Base-by-base conservation (phyloP, 1,284 basidiomycete genomes). In the Cerioporus squamosus region DNA sequence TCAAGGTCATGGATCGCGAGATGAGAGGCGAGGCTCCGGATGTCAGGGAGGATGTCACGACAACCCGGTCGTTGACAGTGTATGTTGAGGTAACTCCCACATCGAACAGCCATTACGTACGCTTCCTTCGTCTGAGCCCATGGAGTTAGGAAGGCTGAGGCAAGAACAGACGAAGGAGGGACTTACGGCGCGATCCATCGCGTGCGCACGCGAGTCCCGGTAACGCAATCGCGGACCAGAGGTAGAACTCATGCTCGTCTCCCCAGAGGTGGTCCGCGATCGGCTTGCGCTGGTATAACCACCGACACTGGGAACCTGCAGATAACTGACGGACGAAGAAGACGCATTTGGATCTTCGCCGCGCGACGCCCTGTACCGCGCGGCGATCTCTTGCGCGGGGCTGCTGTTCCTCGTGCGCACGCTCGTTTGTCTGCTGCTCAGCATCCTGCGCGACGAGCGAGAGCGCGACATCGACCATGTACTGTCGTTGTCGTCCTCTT, bases 1-100 rank as follows among this genome's bases (percentile, higher is more conserved):
- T 63, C 61, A 44, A 86, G 78, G 64, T 84, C 79, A 67, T 88
- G 86, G 24, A 88, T 80, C 61, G 85, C 81, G 42, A 88, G 71
- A 66, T 88, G 86, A 62, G 75, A 81, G 53, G 79, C 78, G 50
- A 88, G 76, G 44, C 80, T 79, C 59, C 77, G 74, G 46, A 81
- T 75, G 51, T 77, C 75, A 9, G 70, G 68, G 15, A 88, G 69
- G 4, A 78, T 72, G 65, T 84, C 77, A 12, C 73, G 71, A 67
- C 86, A 88, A 33, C 77, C 82, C 29, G 73, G 69, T n/a, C 83
- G 79, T 29, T 74, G 76, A 67, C 86, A 88, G 14, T 81, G 69
- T 20, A 78, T 67, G 42, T 64, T 62, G 39, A 65, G 63, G 20
- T 71, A 68, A n/a, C 70, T 61, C 33, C 69, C 69, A 4, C 58